Conservation (phyloP, 345 rosid species). For the Cochlearia excelsa region DNA sequence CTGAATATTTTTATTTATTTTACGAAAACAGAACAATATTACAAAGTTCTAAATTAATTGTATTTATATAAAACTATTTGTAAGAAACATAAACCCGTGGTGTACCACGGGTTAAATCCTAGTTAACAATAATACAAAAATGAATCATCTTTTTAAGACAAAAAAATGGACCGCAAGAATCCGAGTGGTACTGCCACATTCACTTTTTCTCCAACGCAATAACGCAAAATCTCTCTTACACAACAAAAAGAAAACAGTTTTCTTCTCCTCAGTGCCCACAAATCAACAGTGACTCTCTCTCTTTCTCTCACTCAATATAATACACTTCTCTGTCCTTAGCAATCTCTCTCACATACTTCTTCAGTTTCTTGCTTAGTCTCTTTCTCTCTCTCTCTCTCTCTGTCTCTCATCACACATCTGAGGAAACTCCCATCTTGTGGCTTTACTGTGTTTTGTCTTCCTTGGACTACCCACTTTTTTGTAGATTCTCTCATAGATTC, state of each 20-base stretch:
- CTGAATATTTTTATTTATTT: too few relatives aligned
- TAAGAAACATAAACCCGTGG: too few relatives aligned
- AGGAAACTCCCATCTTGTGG: slow-evolving; percentile 8
- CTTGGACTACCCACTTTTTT: slow-evolving; percentile 26
- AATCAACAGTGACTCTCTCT: slow-evolving; percentile 24
- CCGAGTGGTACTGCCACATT: slow-evolving; percentile 27
- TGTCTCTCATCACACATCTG: slow-evolving; percentile 8
- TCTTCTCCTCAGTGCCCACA: slow-evolving; percentile 24
- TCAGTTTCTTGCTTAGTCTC: background rate
- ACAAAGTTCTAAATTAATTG: too few relatives aligned
- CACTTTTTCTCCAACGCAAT: slow-evolving; percentile 28
- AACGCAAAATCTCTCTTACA: slow-evolving; percentile 24
- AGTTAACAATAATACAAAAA: too few relatives aligned
- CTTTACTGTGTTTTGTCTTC: slow-evolving; percentile 30
- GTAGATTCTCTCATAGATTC: slow-evolving; percentile 38
- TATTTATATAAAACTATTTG: too few relatives aligned
- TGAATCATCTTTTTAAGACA: slow-evolving; percentile 6
- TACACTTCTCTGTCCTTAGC: slow-evolving; percentile 17
- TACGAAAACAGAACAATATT: too few relatives aligned
- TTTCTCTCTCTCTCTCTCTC: background rate
- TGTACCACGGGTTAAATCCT: too few relatives aligned
- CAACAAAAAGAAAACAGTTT: background rate
- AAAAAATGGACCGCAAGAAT: slow-evolving; percentile 19
- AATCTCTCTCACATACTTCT: slow-evolving; percentile 20
- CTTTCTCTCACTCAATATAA: background rate